phyloP scores from a whole-genome alignment of 2,329 filamentous ascomycete species.

The Penicillium sp. region DNA sequence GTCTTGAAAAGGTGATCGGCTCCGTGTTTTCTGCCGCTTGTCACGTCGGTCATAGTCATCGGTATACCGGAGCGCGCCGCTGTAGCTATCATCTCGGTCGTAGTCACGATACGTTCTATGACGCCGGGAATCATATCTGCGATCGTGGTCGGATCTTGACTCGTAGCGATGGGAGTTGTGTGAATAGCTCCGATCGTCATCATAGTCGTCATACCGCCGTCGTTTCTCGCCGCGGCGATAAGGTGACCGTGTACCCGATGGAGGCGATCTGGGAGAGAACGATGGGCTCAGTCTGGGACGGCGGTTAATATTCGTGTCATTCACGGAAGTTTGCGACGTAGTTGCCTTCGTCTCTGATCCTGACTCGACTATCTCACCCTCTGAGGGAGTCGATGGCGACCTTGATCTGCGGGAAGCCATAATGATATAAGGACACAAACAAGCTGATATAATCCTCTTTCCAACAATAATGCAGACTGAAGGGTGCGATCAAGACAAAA shows the following conservation, averaged over 20 bases:
- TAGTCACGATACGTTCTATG: conserved; percentile 48
- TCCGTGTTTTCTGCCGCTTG: conserved; percentile 56
- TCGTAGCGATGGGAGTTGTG: conserved; percentile 28
- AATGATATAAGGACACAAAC: conserved; percentile 18
- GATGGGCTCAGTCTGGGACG: conserved; percentile 69
- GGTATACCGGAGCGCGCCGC: conserved; percentile 44
- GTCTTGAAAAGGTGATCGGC: conserved; percentile 42
- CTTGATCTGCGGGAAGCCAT: conserved; percentile 50
- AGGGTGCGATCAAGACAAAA: conserved; percentile 3
- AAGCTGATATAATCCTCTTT: background rate
- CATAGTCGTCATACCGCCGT: conserved; percentile 33
- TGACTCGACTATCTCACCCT: conserved; percentile 81
- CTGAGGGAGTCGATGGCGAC: conserved; percentile 66
- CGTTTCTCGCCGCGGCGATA: conserved; percentile 43
- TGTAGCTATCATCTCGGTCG: conserved; percentile 44
- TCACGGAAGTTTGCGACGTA: conserved; percentile 69
- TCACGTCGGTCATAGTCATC: conserved; percentile 51
- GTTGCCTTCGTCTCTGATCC: conserved; percentile 76
- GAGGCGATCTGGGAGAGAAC: conserved; percentile 45
- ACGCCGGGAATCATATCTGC: conserved; percentile 40
- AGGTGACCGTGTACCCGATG: conserved; percentile 51
- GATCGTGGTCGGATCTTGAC: conserved; percentile 41
- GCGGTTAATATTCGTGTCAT: conserved; percentile 86
- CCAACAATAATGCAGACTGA: conserved; percentile 1
- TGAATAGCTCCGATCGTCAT: conserved; percentile 32